Conservation (phyloP, 2,329 filamentous ascomycete genomes). For the Stachybotrys echinatus region DNA sequence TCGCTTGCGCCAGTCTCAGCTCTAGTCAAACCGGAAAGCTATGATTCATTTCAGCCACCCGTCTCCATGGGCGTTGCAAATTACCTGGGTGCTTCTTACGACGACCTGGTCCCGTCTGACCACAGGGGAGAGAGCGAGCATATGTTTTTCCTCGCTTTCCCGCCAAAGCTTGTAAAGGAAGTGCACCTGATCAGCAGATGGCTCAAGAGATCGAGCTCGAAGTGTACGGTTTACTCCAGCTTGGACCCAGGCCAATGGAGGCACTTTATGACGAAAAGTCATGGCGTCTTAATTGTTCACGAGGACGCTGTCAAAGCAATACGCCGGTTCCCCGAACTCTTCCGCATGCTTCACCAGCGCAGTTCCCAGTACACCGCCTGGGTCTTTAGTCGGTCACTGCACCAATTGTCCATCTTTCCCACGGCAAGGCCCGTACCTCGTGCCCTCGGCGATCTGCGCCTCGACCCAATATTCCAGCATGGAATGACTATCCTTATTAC, state of each 20-base stretch:
- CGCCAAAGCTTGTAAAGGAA: conserved; percentile 26
- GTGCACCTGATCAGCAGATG: conserved; percentile 36
- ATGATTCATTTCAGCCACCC: background rate
- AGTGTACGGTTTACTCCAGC: conserved; percentile 37
- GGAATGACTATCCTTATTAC: conserved; percentile 32
- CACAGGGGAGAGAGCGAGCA: conserved; percentile 10
- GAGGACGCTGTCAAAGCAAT: conserved; percentile 32
- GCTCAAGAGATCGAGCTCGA: conserved; percentile 32
- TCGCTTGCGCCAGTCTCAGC: background rate
- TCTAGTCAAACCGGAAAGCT: background rate
- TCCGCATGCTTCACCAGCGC: conserved; percentile 22
- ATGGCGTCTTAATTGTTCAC: conserved; percentile 37
- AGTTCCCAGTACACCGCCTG: conserved; percentile 29
- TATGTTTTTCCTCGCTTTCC: conserved; percentile 45
- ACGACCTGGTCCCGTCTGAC: conserved; percentile 17
- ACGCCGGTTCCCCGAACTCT: conserved; percentile 32
- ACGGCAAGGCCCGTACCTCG: conserved; percentile 3
- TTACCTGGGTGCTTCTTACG: conserved; percentile 25
- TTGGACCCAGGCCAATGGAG: conserved; percentile 40
- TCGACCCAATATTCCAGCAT: conserved; percentile 22
- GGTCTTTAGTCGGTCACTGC: conserved; percentile 29
- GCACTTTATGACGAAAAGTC: conserved; percentile 28
- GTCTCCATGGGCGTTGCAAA: conserved; percentile 6
- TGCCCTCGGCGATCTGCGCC: conserved; percentile 13
- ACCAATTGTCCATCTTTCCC: conserved; percentile 10